Percentiles rank a stretch among this genome's conserved stretches.
phyloP scores from a whole-genome alignment of 2,329 filamentous ascomycete genomes.

The Didymella arachidicola region DNA sequence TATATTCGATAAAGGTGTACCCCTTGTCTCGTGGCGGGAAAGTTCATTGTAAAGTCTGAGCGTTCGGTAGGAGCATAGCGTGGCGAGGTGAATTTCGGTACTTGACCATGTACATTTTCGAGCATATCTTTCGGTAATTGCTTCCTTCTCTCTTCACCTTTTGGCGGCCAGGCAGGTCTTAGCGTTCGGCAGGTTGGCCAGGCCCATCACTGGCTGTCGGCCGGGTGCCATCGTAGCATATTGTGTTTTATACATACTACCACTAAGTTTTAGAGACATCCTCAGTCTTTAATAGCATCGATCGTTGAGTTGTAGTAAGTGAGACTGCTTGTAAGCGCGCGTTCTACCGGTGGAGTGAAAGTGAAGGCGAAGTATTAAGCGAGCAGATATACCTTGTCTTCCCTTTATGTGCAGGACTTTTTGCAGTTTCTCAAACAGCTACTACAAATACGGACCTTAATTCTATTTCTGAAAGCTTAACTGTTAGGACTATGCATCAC shows the following conservation, averaged over 20 bases:
- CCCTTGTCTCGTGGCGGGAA: background rate
- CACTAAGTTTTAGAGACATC: background rate
- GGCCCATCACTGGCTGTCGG: background rate
- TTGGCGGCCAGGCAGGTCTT: background rate
- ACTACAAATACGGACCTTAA: background rate
- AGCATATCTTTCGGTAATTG: background rate
- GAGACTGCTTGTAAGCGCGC: background rate
- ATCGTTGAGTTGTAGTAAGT: background rate
- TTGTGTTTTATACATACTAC: background rate
- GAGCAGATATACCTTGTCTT: background rate
- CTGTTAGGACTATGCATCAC: too few species aligned
- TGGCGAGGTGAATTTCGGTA: slow-evolving; percentile 1
- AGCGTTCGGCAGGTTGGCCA: background rate
- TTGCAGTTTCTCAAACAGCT: background rate
- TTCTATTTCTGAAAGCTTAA: background rate
- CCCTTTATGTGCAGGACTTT: background rate
- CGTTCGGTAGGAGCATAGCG: background rate
- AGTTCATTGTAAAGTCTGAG: background rate
- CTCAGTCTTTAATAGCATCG: background rate
- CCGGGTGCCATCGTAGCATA: too few species aligned
- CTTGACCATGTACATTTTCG: background rate
- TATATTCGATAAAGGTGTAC: background rate
- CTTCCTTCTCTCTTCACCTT: background rate
- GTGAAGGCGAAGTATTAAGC: background rate
- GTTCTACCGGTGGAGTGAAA: background rate